phyloP scores from a whole-genome alignment of 176 grass and related monocot species.

The Oryza meridionalis region DNA sequence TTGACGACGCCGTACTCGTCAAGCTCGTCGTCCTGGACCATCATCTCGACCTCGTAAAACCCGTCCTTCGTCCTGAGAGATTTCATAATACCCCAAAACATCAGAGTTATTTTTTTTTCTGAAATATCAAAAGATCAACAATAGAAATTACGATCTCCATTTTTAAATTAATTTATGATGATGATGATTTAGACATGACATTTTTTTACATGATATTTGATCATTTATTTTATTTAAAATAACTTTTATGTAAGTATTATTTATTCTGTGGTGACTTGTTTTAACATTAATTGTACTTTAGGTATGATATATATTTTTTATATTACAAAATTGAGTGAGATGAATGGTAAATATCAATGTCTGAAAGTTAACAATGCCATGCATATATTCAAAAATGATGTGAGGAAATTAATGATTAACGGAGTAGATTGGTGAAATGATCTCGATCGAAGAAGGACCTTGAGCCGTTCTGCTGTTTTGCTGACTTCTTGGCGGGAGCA shows the following conservation, averaged over 20 bases:
- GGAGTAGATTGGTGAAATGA: not conserved
- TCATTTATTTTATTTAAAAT: no score
- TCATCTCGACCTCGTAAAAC: conserved; percentile 63
- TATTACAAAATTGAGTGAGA: no score
- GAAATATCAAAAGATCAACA: not conserved
- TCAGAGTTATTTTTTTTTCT: not conserved
- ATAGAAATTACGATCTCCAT: not conserved
- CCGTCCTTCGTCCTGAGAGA: conserved; percentile 41
- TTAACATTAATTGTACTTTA: no score
- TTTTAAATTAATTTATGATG: no score
- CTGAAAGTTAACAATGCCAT: no score
- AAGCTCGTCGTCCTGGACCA: conserved; percentile 68
- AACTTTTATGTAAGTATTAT: no score
- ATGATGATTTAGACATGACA: not conserved
- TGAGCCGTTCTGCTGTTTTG: not conserved
- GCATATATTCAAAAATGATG: no score
- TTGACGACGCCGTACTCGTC: conserved; percentile 85
- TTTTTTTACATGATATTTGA: not conserved
- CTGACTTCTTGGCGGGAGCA: not conserved
- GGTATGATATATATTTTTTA: no score
- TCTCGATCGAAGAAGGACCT: not conserved
- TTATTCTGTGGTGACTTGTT: no score
- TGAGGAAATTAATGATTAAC: not conserved
- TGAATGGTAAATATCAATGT: no score
- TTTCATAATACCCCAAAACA: not conserved